Evolutionary conservation across 2,329 filamentous ascomycete genomes (phyloP).

Genomic region (Beauveria sp.): DNA sequence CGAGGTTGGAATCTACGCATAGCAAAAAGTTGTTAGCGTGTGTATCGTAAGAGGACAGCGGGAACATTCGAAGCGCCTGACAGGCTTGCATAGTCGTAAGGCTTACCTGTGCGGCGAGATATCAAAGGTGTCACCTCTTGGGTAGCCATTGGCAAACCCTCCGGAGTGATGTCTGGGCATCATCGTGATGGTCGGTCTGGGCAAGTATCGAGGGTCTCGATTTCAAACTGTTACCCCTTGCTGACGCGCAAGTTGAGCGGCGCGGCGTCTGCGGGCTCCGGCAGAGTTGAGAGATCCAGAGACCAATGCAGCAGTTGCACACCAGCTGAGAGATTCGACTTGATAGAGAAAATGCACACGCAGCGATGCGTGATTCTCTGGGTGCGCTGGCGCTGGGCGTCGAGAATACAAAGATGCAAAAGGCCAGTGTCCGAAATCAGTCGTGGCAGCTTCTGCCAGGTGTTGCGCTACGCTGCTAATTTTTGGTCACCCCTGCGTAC

Average conservation of each 20-base stretch:
- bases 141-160: slow-evolving; percentile 79
- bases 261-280: not conserved
- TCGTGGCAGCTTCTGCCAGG: slow-evolving; percentile 12
- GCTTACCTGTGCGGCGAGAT: slow-evolving; percentile 82
- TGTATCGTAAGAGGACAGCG: not conserved
- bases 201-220: not conserved
- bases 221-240: slow-evolving; percentile 8
- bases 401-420: not conserved
- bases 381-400: not conserved
- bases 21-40: slow-evolving; percentile 1
- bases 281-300: not conserved
- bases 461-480: slow-evolving; percentile 1
- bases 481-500: not conserved
- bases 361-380: not conserved
- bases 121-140: slow-evolving; percentile 69
- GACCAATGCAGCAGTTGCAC: not conserved
- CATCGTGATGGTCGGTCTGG: slow-evolving; percentile 46
- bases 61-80: not conserved
- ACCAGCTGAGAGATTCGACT: not conserved
- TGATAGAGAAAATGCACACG: not conserved
- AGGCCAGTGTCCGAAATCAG: not conserved
- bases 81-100: not conserved
- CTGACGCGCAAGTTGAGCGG: slow-evolving; percentile 8
- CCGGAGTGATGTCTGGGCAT: slow-evolving; percentile 75
- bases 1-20: slow-evolving; percentile 71